phyloP scores from a whole-genome alignment of 176 grass and related monocot genomes.

The Triticum dicoccoides region DNA sequence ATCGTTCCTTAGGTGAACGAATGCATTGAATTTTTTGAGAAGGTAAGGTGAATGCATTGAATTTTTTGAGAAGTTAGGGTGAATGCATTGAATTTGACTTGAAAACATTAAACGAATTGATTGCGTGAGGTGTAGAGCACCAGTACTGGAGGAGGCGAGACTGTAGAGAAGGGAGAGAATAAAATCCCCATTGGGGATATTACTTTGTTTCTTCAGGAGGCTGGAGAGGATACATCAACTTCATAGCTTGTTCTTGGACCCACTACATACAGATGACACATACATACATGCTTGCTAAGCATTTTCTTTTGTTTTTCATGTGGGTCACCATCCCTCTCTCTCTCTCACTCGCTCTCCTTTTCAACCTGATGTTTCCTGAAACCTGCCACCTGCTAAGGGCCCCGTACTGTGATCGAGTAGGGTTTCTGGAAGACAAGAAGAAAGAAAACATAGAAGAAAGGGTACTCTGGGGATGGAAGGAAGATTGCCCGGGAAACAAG shows the following conservation, averaged over 20 bases:
- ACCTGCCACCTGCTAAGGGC: conserved; percentile 28
- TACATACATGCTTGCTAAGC: conserved; percentile 29
- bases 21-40: not conserved
- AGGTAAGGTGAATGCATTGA: not conserved
- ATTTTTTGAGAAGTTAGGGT: not conserved
- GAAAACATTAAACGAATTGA: conserved; percentile 12
- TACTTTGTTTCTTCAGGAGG: conserved; percentile 33
- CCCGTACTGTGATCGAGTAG: conserved; percentile 33
- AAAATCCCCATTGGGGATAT: conserved; percentile 38
- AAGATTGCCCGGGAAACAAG: conserved; percentile 59
- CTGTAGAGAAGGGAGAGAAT: conserved; percentile 2
- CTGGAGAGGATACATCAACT: conserved; percentile 34
- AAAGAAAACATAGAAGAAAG: not conserved
- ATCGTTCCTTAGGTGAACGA: conserved; percentile 24
- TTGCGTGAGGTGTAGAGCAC: conserved; percentile 1
- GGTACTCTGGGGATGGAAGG: conserved; percentile 24
- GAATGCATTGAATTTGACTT: conserved; percentile 15
- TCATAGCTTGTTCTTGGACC: conserved; percentile 33
- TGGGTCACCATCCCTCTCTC: conserved; percentile 34
- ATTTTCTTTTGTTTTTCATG: conserved; percentile 40
- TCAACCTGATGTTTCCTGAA: conserved; percentile 64
- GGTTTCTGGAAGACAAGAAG: conserved; percentile 39
- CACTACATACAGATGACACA: conserved; percentile 44
- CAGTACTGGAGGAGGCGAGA: not conserved
- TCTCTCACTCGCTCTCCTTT: conserved; percentile 23